Percentiles rank a stretch among this genome's conserved stretches.
Conservation (phyloP, 2,329 filamentous ascomycete species). For the Apiospora sp. region DNA sequence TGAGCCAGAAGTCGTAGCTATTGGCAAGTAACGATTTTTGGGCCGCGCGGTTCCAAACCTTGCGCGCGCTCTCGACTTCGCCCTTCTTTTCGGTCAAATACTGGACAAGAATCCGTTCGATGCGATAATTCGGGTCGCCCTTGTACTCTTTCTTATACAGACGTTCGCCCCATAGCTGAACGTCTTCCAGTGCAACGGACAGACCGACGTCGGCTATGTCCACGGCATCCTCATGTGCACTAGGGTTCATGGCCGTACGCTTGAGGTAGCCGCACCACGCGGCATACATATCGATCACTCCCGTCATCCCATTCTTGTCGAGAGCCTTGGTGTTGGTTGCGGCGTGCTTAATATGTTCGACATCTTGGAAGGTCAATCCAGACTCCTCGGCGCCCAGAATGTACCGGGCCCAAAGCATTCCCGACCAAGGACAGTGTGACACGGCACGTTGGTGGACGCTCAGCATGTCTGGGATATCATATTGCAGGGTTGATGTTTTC, state of each 20-base stretch:
- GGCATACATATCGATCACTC: constrained; percentile 88
- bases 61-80: constrained; percentile 77
- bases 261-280: constrained; percentile 96
- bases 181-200: constrained; percentile 83
- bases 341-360: constrained; percentile 89
- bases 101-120: constrained; percentile 92
- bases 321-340: constrained; percentile 87
- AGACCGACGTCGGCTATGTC: constrained; percentile 93
- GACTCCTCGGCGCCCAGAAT: constrained; percentile 85
- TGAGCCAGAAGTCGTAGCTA: constrained; percentile 92
- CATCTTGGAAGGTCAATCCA: constrained; percentile 76
- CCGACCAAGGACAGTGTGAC: constrained; percentile 92
- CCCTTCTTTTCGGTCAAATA: constrained; percentile 87
- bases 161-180: constrained; percentile 78
- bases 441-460: constrained; percentile 83
- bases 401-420: constrained; percentile 88
- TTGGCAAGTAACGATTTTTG: constrained; percentile 71
- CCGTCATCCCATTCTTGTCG: constrained; percentile 85
- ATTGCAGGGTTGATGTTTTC: constrained; percentile 42
- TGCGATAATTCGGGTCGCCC: constrained; percentile 87
- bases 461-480: constrained; percentile 60
- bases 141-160: constrained; percentile 78
- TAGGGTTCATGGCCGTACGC: constrained; percentile 78
- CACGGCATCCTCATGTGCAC: constrained; percentile 80
- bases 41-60: constrained; percentile 77